Conservation (phyloP, 2,329 filamentous ascomycete species). For the Rhinocladiella similis region DNA sequence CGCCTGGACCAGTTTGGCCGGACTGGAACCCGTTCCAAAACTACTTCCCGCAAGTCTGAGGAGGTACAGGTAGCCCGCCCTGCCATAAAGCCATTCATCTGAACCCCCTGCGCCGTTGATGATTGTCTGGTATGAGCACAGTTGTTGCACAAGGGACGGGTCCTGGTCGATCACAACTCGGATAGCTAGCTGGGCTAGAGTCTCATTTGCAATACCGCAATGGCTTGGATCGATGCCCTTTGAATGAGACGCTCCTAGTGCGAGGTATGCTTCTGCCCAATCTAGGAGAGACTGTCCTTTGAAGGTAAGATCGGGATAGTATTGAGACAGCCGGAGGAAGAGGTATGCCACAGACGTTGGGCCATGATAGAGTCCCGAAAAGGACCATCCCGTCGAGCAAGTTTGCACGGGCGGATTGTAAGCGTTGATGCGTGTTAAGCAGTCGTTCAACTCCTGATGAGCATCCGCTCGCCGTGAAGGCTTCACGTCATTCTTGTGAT, state of each 20-base stretch:
- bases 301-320: conserved; percentile 47
- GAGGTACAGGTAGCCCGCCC: conserved; percentile 68
- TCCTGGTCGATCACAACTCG: conserved; percentile 46
- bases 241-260: conserved; percentile 11
- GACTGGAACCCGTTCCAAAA: conserved; percentile 51
- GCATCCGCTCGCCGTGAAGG: conserved; percentile 12
- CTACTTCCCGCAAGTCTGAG: conserved; percentile 62
- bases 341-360: conserved; percentile 59
- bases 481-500: conserved; percentile 11
- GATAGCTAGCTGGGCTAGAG: conserved; percentile 50
- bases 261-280: conserved; percentile 51
- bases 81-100: conserved; percentile 67
- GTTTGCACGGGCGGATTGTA: conserved; percentile 30
- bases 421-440: conserved; percentile 26
- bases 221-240: conserved; percentile 41
- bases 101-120: conserved; percentile 42
- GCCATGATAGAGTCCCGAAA: conserved; percentile 51
- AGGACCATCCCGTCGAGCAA: conserved; percentile 31
- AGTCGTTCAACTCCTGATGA: conserved; percentile 22
- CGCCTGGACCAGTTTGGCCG: conserved; percentile 52
- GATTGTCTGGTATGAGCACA: conserved; percentile 21
- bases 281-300: conserved; percentile 43
- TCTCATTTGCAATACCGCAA: conserved; percentile 55
- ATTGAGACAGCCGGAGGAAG: conserved; percentile 51
- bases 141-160: conserved; percentile 41